These are phyloP conservation scores for Neocatenulostroma microsporum DNA, from an alignment of 2,329 filamentous ascomycete genomes.

Conservation along the genomic window DNA sequence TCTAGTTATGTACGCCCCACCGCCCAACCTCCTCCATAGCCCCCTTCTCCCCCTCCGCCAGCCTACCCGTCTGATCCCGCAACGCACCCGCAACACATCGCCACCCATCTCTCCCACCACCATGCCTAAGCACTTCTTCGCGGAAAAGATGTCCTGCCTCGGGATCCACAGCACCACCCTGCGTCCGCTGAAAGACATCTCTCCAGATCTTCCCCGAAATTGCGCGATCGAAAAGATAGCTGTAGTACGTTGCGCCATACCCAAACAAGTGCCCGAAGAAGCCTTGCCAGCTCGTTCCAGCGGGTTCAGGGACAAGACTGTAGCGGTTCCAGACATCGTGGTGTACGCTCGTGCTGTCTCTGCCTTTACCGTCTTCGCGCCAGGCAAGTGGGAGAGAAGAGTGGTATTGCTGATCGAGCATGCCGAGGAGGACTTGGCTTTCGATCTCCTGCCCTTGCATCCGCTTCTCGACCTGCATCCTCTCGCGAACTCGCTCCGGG, in stretches of 20 bases:
- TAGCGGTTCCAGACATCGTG: constrained; percentile 64
- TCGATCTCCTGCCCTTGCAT: constrained; percentile 80
- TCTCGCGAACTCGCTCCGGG: constrained; percentile 60
- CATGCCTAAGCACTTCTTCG: constrained; percentile 79
- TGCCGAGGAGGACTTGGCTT: constrained; percentile 79
- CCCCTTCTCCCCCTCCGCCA: constrained; percentile 68
- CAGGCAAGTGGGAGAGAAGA: constrained; percentile 41
- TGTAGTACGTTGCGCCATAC: constrained; percentile 95
- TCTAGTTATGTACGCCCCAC: constrained; percentile 56
- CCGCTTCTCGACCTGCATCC: constrained; percentile 57
- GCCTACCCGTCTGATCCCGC: constrained; percentile 45
- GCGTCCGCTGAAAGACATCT: constrained; percentile 62
- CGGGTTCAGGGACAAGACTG: constrained; percentile 63
- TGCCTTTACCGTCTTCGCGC: constrained; percentile 31
- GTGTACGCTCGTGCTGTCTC: constrained; percentile 59
- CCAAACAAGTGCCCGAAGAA: constrained; percentile 95
- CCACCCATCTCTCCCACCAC: constrained; percentile 85
- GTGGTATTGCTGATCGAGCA: constrained; percentile 88
- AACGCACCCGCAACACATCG: constrained; percentile 73
- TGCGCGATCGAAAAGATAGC: constrained; percentile 90
- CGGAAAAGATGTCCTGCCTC: constrained; percentile 74
- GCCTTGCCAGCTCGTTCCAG: constrained; percentile 78
- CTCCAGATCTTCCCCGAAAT: constrained; percentile 91
- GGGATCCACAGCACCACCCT: constrained; percentile 58
- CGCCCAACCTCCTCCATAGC: constrained; percentile 88